phyloP scores from a whole-genome alignment of 2,329 filamentous ascomycete species.

The Ceratocystis harringtonii region DNA sequence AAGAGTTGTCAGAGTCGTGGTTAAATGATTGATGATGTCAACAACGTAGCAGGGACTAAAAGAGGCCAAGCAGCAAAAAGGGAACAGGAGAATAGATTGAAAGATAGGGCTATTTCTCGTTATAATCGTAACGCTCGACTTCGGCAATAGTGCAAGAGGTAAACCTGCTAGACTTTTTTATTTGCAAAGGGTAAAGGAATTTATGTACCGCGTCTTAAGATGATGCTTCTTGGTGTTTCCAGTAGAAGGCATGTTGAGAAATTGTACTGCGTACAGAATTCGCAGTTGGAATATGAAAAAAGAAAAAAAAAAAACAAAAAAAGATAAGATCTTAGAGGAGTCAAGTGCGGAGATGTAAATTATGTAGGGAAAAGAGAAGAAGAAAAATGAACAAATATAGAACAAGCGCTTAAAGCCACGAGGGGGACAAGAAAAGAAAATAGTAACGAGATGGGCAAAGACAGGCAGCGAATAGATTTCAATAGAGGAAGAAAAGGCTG shows the following conservation, averaged over 20 bases:
- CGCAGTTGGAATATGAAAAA: not conserved
- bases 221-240: conserved; percentile 14
- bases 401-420: not conserved
- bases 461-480: not conserved
- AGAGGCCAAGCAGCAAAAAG: not conserved
- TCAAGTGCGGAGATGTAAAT: not conserved
- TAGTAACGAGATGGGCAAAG: not conserved
- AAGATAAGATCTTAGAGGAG: not conserved
- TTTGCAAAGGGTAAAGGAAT: not conserved
- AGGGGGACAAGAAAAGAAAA: not conserved
- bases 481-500: not conserved
- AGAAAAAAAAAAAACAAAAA: not conserved
- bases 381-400: not conserved
- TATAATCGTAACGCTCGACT: not conserved
- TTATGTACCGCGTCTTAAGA: conserved; percentile 14
- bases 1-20: not conserved
- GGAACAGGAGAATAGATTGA: not conserved
- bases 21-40: not conserved
- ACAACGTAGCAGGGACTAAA: not conserved
- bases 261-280: not conserved
- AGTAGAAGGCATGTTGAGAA: conserved; percentile 9
- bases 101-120: not conserved
- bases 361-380: not conserved
- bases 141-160: not conserved
- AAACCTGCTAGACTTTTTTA: not conserved